Base-by-base conservation (phyloP, 306 rosid genomes). In the Begonia masoniana region DNA sequence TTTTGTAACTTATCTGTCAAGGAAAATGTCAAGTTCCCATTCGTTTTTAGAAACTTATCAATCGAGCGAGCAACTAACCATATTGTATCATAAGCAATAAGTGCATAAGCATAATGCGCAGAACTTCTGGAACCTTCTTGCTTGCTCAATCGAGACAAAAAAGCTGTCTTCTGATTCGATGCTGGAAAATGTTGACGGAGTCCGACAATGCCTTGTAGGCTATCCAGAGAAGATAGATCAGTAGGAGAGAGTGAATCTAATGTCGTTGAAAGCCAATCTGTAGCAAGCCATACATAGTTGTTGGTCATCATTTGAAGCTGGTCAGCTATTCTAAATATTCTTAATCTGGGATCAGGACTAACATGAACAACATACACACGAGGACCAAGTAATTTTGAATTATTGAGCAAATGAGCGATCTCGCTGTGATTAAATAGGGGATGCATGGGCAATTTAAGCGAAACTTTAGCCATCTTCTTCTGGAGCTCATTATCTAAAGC, bases 181-280 rank as follows among this genome's bases (percentile, higher is more conserved):
- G 78, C 76, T 19, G 84, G 92, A 62, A 55, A 69, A 67, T 83
- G 86, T 56, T 64, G 88, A 41, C 94, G 94, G 61, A 91, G 74
- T 45, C 74, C 76, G 58, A 91, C 99, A 35, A 91, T 84, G 14
- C 99, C 99, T 71, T 83, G 77, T 23, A 91, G 73, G 50, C 68
- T 47, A 55, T 43, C 46, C 19, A 81, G 64, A 54, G 82, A 57
- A 10, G 87, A 51, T 62, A 24, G 73, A 58, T 63, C 73, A 58
- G 19, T 47, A 2, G 76, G 64, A 21, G 72, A 60, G 57, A 71
- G 62, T 15, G 99, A 86, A 71, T 81, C 86, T 10, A 86, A 10
- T 42, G 99, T 86, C 54, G 86, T 50, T 63, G 85, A 73, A 47
- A 91, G 82, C 96, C 94, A 91, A 69, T 91, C 96, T 0, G 94